Conservation (phyloP, 352 stramenopile species). For the Aphanomyces euteiches region DNA sequence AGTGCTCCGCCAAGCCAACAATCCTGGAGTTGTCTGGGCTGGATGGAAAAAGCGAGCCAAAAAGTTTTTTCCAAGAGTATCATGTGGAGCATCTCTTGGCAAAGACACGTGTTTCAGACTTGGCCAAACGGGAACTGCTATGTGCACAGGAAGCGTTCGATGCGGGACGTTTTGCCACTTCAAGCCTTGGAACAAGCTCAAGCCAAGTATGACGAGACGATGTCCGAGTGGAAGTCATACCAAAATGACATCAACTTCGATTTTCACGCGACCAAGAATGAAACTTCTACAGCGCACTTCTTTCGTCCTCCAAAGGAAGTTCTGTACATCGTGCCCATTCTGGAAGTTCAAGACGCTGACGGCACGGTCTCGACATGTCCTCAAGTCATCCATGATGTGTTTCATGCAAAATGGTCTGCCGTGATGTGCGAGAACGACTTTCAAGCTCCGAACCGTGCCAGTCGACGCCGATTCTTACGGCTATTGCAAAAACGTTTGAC, state of each 20-base stretch:
- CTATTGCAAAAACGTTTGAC: not conserved
- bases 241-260: conserved; percentile 14
- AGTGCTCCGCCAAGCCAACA: not conserved
- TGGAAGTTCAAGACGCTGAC: not conserved
- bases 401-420: not conserved
- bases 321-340: not conserved
- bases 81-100: not conserved
- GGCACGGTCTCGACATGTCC: not conserved
- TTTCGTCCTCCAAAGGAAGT: not conserved
- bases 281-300: conserved; percentile 2
- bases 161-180: not conserved
- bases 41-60: conserved; percentile 6
- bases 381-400: not conserved
- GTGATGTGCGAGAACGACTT: conserved; percentile 6
- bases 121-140: not conserved
- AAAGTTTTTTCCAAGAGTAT: not conserved
- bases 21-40: not conserved
- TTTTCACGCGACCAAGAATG: conserved; percentile 3
- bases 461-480: not conserved
- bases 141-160: not conserved
- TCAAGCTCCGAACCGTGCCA: not conserved
- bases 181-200: no score
- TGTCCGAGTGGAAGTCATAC: not conserved
- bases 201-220: not conserved
- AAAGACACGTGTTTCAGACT: not conserved